These are phyloP conservation scores for Myxozyma melibiosi DNA, from an alignment of 805 yeast genomes.

Conservation along the genomic window DNA sequence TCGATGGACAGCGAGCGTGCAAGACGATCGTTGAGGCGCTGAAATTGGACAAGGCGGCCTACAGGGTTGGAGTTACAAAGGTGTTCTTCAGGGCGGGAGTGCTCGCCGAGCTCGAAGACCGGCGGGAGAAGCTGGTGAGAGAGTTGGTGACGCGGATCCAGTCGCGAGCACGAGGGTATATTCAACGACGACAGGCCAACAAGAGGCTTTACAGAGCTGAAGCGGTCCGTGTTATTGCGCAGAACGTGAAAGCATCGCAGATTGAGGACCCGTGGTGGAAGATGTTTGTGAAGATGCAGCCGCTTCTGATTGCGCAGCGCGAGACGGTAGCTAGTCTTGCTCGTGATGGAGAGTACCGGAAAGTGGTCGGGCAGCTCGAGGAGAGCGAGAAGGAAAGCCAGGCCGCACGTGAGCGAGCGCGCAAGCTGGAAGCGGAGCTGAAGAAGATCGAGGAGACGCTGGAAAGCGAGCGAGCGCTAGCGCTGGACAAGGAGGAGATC, in stretches of 20 bases:
- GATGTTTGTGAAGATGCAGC: conserved; percentile 69
- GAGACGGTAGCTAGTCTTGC: conserved; percentile 50
- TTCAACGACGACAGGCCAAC: conserved; percentile 54
- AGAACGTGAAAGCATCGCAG: conserved; percentile 54
- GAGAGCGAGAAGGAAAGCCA: conserved; percentile 40
- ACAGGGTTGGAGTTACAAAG: conserved; percentile 70
- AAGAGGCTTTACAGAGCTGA: conserved; percentile 59
- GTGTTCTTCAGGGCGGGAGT: conserved; percentile 77
- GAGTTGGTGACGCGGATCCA: conserved; percentile 62
- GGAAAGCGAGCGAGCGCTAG: conserved; percentile 47
- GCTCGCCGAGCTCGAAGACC: conserved; percentile 73
- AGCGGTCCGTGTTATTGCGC: conserved; percentile 69
- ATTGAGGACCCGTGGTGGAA: conserved; percentile 76
- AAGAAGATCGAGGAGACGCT: conserved; percentile 42
- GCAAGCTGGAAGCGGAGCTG: conserved; percentile 37
- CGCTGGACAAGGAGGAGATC: conserved; percentile 52
- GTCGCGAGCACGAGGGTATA: conserved; percentile 64
- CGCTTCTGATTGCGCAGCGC: conserved; percentile 66
- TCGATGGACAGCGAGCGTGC: conserved; percentile 65
- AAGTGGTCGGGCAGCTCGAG: conserved; percentile 40
- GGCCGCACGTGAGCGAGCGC: conserved; percentile 35
- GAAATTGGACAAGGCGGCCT: conserved; percentile 59
- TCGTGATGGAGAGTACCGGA: conserved; percentile 37
- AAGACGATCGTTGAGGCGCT: conserved; percentile 67
- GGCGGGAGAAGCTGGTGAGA: conserved; percentile 66